These are phyloP conservation scores for Plantago lanceolata DNA, from an alignment of 305 asterid species.

Conservation along the genomic window DNA sequence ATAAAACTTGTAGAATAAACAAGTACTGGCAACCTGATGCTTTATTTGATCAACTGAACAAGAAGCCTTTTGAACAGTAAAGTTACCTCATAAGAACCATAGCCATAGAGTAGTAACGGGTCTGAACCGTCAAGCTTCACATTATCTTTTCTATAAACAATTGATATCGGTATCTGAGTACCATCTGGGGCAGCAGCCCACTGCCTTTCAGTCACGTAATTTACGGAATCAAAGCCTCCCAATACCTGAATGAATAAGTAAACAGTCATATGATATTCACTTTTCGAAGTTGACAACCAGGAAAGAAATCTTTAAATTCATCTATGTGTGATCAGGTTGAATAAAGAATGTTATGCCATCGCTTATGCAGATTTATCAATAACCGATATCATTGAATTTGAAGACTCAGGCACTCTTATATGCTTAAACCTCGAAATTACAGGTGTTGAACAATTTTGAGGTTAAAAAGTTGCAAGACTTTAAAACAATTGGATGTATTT, in stretches of 20 bases:
- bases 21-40: not conserved
- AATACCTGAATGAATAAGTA: constrained; percentile 52
- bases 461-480: not conserved
- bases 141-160: constrained; percentile 63
- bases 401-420: not conserved
- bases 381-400: constrained; percentile 1
- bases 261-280: constrained; percentile 10
- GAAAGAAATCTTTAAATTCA: not conserved
- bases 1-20: not conserved
- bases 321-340: constrained; percentile 3
- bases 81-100: constrained; percentile 94
- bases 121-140: constrained; percentile 90
- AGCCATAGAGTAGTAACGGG: constrained; percentile 87
- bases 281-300: not conserved
- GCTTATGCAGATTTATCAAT: constrained; percentile 4
- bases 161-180: constrained; percentile 73
- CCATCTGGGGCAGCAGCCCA: constrained; percentile 93
- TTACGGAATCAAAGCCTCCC: constrained; percentile 82
- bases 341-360: not conserved
- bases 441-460: not conserved
- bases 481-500: not conserved
- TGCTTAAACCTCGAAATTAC: not conserved
- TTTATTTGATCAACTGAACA: constrained; percentile 12
- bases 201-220: constrained; percentile 74
- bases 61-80: not conserved